phyloP scores from a whole-genome alignment of 2,329 filamentous ascomycete genomes.

The Curvularia verruculosa region DNA sequence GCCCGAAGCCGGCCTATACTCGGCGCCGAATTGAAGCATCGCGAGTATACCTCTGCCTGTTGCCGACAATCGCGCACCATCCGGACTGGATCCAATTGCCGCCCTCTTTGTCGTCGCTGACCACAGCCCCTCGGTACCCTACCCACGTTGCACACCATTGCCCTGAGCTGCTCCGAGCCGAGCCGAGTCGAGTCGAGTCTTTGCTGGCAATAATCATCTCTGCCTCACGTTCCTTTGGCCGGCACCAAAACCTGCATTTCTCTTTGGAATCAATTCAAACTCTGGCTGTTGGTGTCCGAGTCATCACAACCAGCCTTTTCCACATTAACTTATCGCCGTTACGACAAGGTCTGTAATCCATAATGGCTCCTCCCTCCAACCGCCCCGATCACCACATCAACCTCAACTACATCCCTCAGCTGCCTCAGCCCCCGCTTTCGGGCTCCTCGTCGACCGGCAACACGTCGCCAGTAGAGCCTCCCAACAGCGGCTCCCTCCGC shows the following conservation, averaged over 20 bases:
- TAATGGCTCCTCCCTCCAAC: slow-evolving; percentile 80
- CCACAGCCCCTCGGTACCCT: slow-evolving; percentile 21
- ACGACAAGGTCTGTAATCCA: slow-evolving; percentile 67
- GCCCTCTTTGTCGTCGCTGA: slow-evolving; percentile 3
- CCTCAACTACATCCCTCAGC: slow-evolving; percentile 77
- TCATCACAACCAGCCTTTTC: slow-evolving; percentile 38
- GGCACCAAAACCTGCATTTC: slow-evolving; percentile 47
- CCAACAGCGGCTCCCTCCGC: slow-evolving; percentile 67
- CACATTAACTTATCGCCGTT: slow-evolving; percentile 30
- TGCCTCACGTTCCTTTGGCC: slow-evolving; percentile 52
- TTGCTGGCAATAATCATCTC: slow-evolving; percentile 42
- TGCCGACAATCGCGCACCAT: slow-evolving; percentile 19
- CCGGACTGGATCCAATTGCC: slow-evolving; percentile 38
- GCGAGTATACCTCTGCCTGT: neutral
- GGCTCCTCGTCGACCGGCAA: slow-evolving; percentile 80
- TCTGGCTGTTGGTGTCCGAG: slow-evolving; percentile 49
- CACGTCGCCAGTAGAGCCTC: slow-evolving; percentile 79
- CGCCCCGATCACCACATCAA: slow-evolving; percentile 83
- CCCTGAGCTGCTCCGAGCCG: too few relatives aligned
- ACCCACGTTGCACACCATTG: slow-evolving; percentile 31
- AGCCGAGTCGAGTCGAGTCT: slow-evolving; percentile 25
- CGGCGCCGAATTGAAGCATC: slow-evolving; percentile 12
- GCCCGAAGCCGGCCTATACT: slow-evolving; percentile 26
- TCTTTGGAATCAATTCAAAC: slow-evolving; percentile 33
- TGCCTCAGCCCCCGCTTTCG: slow-evolving; percentile 72